Base-by-base conservation (phyloP, 495 filamentous ascomycete genomes). In the Trypethelium eluteriae region DNA sequence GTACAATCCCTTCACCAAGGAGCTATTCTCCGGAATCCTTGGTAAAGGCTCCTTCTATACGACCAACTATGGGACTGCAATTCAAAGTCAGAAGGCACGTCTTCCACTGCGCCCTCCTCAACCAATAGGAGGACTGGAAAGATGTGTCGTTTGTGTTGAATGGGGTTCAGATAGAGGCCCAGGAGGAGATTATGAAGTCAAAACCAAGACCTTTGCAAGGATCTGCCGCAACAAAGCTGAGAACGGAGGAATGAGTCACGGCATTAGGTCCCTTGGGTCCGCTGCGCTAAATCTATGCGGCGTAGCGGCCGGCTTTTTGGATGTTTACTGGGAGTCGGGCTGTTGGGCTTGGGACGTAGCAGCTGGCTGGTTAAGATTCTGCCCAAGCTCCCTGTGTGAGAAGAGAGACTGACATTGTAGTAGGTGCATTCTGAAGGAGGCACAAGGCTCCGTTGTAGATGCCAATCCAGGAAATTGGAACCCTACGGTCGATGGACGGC, bases 291-390 rank as follows among this genome's bases (percentile, higher is more conserved):
- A 96, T 71, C 72, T 95, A 16, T 94, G 90, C 66, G 83, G 81
- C n/a, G 87, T 92, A 50, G 93, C 93, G 16, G 81, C 84, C 1
- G 93, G 93, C 1, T 83, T 85, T 70, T 69, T 94, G 39, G 93
- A 97, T 78, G 64, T 86, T 39, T 96, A 95, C 70, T 97, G 93
- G 93, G 93, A 97, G 72, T 91, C 90, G 14, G 93, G 93, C 7
- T 93, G 89, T 74, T 96, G 91, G 88, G 90, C 89, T 38, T 96
- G 93, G 93, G 93, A 97, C 79, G 91, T 96, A 12, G 89, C 88
- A 70, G 93, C 93, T 7, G 93, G 86, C 0, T 96, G 93, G 93
- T 87, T 35, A 34, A 59, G 36, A 36, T 36, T 34, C 7, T 18
- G 25, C 32, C 14, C 7, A 3, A 35, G 3, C 32, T 10, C 14